Percentiles rank a stretch among this genome's conserved stretches.
Evolutionary conservation across 2,329 filamentous ascomycete species (phyloP).

Genomic region (Emergomyces orientalis): DNA sequence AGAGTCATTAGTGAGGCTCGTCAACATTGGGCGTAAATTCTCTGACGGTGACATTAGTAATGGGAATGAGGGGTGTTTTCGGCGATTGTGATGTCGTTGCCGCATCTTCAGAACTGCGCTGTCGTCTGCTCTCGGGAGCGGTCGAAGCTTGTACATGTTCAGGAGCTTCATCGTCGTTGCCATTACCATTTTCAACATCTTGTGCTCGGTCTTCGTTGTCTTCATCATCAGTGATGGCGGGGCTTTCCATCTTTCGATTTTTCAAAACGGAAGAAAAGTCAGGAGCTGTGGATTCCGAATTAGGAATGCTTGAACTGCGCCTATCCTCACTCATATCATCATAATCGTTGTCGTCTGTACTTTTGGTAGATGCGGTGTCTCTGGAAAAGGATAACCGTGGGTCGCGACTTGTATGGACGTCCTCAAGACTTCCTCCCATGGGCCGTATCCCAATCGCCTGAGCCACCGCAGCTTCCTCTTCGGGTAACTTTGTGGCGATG

Average conservation of each 20-base stretch:
- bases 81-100: not conserved
- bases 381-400: slow-evolving; percentile 6
- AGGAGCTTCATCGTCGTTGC: not conserved
- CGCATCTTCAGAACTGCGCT: not conserved
- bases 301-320: not conserved
- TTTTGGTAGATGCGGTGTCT: slow-evolving; percentile 6
- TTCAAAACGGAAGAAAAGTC: not conserved
- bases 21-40: not conserved
- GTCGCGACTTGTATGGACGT: slow-evolving; percentile 1
- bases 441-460: slow-evolving; percentile 39
- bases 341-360: slow-evolving; percentile 4
- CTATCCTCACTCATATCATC: not conserved
- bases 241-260: slow-evolving; percentile 9
- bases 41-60: not conserved
- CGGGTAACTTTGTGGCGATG: slow-evolving; percentile 36
- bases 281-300: not conserved
- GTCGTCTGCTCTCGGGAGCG: not conserved
- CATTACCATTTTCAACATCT: not conserved
- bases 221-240: slow-evolving; percentile 9
- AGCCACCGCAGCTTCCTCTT: slow-evolving; percentile 43
- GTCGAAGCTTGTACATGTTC: not conserved
- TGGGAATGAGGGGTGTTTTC: not conserved
- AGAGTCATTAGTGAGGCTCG: not conserved
- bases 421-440: not conserved
- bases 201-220: slow-evolving; percentile 6